phyloP scores from a whole-genome alignment of 1,284 basidiomycete species.

The Apiotrichum brassicae region DNA sequence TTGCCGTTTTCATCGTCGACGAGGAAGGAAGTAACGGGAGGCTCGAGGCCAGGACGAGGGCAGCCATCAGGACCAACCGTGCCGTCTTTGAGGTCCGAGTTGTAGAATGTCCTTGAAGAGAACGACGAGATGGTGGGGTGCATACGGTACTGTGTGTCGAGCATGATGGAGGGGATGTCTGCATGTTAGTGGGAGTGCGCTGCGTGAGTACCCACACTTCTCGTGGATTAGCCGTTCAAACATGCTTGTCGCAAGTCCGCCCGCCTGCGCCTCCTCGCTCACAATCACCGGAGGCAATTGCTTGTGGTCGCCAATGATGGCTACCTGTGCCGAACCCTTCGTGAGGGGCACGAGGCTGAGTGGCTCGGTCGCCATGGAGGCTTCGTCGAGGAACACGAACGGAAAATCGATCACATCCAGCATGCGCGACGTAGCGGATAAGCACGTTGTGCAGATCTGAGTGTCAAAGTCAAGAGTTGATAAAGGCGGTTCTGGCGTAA shows the following conservation, averaged over 20 bases:
- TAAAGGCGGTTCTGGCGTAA: conserved; percentile 18
- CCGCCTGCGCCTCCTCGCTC: conserved; percentile 60
- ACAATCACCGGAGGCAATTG: conserved; percentile 88
- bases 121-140: conserved; percentile 82
- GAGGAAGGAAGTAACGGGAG: conserved; percentile 54
- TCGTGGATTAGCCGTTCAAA: conserved; percentile 82
- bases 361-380: conserved; percentile 91
- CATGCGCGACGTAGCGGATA: conserved; percentile 57
- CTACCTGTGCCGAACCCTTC: conserved; percentile 77
- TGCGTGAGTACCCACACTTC: conserved; percentile 53
- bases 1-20: conserved; percentile 14
- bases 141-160: conserved; percentile 92
- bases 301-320: conserved; percentile 92
- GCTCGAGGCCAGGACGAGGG: conserved; percentile 53
- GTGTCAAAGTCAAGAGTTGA: not conserved
- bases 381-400: conserved; percentile 89
- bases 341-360: conserved; percentile 76
- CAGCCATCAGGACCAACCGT: conserved; percentile 57
- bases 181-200: conserved; percentile 10
- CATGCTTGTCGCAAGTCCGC: conserved; percentile 70
- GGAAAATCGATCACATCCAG: conserved; percentile 68
- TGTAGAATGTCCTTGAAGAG: conserved; percentile 77
- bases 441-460: conserved; percentile 76
- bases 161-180: conserved; percentile 72
- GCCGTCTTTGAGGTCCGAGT: conserved; percentile 62